Conservation (phyloP, 1,284 basidiomycete species). For the Coniophora puteana region DNA sequence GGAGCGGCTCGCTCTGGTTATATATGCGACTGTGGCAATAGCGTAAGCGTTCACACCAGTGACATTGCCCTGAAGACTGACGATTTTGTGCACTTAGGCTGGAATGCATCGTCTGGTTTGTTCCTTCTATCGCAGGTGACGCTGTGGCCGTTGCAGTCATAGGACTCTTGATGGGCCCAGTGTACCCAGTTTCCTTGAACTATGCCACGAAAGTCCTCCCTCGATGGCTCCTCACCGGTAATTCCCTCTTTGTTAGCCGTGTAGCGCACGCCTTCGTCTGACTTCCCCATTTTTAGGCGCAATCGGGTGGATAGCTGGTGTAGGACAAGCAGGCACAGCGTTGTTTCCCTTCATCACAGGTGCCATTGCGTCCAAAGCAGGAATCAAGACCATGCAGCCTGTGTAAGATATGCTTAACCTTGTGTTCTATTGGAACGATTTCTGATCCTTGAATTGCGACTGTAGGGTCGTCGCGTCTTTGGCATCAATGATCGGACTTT, state of each 20-base stretch:
- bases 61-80: background rate
- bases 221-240: slow-evolving; percentile 46
- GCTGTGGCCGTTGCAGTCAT: slow-evolving; percentile 52
- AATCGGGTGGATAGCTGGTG: slow-evolving; percentile 54
- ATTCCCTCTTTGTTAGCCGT: background rate
- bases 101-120: slow-evolving; percentile 57
- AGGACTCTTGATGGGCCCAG: slow-evolving; percentile 49
- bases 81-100: slow-evolving; percentile 26
- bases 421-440: too few relatives aligned
- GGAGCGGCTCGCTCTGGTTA: slow-evolving; percentile 26
- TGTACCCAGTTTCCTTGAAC: slow-evolving; percentile 54
- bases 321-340: slow-evolving; percentile 51
- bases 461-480: slow-evolving; percentile 43
- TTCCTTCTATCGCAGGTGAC: slow-evolving; percentile 47
- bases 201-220: slow-evolving; percentile 45
- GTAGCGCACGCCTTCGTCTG: background rate
- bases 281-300: slow-evolving; percentile 17
- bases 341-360: slow-evolving; percentile 55
- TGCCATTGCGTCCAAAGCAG: slow-evolving; percentile 42
- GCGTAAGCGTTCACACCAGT: slow-evolving; percentile 19
- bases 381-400: slow-evolving; percentile 52
- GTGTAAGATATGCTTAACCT: slow-evolving; percentile 42
- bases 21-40: slow-evolving; percentile 31
- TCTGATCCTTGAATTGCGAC: background rate
- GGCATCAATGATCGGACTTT: slow-evolving; percentile 37